These are phyloP conservation scores for Pseudomicrostroma phylloplanum DNA, from an alignment of 1,284 basidiomycete species.

Conservation along the genomic window DNA sequence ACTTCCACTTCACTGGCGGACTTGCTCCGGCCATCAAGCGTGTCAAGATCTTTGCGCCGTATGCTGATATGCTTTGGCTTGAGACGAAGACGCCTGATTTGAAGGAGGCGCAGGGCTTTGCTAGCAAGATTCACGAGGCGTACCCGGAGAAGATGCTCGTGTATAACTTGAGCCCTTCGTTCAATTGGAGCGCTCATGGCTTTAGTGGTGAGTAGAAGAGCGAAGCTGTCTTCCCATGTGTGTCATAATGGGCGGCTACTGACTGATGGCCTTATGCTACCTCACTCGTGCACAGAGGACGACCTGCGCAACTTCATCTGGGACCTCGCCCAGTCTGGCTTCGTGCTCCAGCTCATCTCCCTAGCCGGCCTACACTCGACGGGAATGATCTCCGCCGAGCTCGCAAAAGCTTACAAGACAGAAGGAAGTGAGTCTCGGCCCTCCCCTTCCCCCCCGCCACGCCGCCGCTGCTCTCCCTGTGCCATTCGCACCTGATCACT, in stretches of 20 bases:
- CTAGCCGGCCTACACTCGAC: conserved; percentile 47
- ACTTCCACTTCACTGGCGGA: conserved; percentile 82
- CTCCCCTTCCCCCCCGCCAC: too few relatives aligned
- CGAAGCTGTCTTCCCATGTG: too few relatives aligned
- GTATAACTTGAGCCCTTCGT: conserved; percentile 89
- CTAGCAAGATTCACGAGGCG: conserved; percentile 66
- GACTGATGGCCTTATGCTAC: too few relatives aligned
- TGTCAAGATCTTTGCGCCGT: conserved; percentile 64
- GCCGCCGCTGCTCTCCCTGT: too few relatives aligned
- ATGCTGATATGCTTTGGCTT: conserved; percentile 55
- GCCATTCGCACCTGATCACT: too few relatives aligned
- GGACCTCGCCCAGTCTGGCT: conserved; percentile 45
- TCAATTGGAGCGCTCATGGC: conserved; percentile 82
- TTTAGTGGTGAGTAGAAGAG: conserved; percentile 55
- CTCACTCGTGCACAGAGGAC: not conserved
- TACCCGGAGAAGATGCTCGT: conserved; percentile 77
- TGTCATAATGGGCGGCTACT: too few relatives aligned
- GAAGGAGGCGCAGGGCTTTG: conserved; percentile 70
- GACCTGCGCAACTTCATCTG: conserved; percentile 50
- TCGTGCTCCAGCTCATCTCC: conserved; percentile 50
- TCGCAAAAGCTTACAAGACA: conserved; percentile 60
- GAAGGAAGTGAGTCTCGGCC: conserved; percentile 30
- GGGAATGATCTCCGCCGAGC: conserved; percentile 41
- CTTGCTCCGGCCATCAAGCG: conserved; percentile 77
- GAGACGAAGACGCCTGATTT: conserved; percentile 82